Conservation (phyloP, 106 monocot genomes). For the Triglochin maritima region DNA sequence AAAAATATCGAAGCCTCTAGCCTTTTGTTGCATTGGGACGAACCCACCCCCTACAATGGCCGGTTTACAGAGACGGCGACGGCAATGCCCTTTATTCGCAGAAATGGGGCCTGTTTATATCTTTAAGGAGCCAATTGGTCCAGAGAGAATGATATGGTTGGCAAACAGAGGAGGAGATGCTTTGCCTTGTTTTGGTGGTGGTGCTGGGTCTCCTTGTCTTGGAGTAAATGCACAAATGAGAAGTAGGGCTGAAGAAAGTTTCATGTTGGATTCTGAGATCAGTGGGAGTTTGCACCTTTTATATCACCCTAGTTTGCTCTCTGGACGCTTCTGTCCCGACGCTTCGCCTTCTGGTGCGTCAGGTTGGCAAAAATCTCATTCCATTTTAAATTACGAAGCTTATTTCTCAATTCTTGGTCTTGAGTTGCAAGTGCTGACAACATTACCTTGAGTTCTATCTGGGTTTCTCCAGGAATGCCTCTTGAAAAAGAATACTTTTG, state of each 20-base stretch:
- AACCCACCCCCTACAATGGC: slow-evolving; percentile 89
- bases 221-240: slow-evolving; percentile 45
- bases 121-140: slow-evolving; percentile 87
- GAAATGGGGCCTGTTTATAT: slow-evolving; percentile 97
- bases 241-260: slow-evolving; percentile 68
- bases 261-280: slow-evolving; percentile 60
- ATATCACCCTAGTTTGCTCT: slow-evolving; percentile 80
- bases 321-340: slow-evolving; percentile 74
- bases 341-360: slow-evolving; percentile 83
- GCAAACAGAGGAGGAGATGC: slow-evolving; percentile 75
- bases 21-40: slow-evolving; percentile 89
- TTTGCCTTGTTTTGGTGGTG: slow-evolving; percentile 73
- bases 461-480: background rate
- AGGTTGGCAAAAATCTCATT: slow-evolving; percentile 38
- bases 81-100: slow-evolving; percentile 86
- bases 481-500: too few species aligned
- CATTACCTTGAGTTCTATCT: background rate
- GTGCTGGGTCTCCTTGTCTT: slow-evolving; percentile 56
- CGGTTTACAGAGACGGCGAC: slow-evolving; percentile 57
- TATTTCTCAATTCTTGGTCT: background rate
- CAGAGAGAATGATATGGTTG: slow-evolving; percentile 63
- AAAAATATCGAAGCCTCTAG: slow-evolving; percentile 70
- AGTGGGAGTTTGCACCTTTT: slow-evolving; percentile 70
- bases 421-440: background rate
- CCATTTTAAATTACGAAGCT: background rate